Conservation (phyloP, 1,284 basidiomycete genomes). For the Peniophora sp. region DNA sequence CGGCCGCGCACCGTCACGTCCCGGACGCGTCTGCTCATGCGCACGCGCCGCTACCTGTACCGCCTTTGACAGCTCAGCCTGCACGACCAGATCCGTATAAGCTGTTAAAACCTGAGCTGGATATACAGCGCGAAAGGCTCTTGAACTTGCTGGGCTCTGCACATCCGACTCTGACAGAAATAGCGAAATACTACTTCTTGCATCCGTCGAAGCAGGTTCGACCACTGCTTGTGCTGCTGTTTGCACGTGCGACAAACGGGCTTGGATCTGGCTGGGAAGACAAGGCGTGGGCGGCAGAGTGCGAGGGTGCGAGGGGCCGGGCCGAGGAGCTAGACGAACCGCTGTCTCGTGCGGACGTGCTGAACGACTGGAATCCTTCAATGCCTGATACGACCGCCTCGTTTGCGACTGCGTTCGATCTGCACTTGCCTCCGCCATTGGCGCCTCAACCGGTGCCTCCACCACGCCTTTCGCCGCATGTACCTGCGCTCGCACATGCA, state of each 20-base stretch:
- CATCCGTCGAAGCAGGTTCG: constrained; percentile 87
- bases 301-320: constrained; percentile 31
- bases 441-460: constrained; percentile 33
- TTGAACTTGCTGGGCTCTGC: constrained; percentile 81
- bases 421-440: constrained; percentile 30
- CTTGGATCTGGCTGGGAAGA: constrained; percentile 48
- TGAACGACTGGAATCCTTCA: constrained; percentile 82
- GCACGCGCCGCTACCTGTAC: not conserved
- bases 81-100: constrained; percentile 52
- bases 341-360: constrained; percentile 62
- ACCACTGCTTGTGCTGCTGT: constrained; percentile 86
- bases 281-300: constrained; percentile 37
- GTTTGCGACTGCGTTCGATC: constrained; percentile 39
- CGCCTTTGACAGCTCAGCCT: constrained; percentile 10
- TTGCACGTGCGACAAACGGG: constrained; percentile 87
- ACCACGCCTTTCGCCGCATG: constrained; percentile 18
- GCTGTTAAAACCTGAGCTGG: constrained; percentile 69
- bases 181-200: constrained; percentile 92
- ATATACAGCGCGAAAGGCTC: constrained; percentile 68
- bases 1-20: constrained; percentile 13
- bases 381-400: constrained; percentile 64
- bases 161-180: constrained; percentile 80
- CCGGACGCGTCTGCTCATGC: constrained; percentile 3
- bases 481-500: constrained; percentile 25
- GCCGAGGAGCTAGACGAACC: constrained; percentile 59